Evolutionary conservation across 2,329 filamentous ascomycete genomes (phyloP), one percentile per base, ranked within the genome.

Genomic region (Paecilomyces variotii): DNA sequence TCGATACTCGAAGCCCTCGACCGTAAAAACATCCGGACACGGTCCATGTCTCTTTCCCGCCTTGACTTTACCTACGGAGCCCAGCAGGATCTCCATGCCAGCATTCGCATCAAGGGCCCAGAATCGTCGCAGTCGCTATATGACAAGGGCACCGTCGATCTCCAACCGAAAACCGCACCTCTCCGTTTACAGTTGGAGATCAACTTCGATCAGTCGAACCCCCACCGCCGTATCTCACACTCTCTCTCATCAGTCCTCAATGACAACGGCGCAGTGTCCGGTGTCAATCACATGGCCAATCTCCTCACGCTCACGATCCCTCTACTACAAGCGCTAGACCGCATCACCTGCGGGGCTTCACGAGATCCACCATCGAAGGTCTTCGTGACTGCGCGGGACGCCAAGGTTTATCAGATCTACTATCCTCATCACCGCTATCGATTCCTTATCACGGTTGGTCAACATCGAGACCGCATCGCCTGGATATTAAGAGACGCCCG

Each of bases 151-250:
- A 59, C 68, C 26, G 35, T 60, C 7, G 62, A 63, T 49, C 56
- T 67, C 30, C 51, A 64, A 6, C 67, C 65, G 30, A 66, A 64
- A 52, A 55, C 61, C 10, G 63, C 66, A 53, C 59, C 73, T 32
- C 73, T 70, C 60, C 61, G 58, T 9, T 56, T 71, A 34, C 66
- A 60, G 10, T 60, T 76, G 50, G 66, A 65, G 25, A 70, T 77
- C 49, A 64, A 62, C 14, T 74, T 77, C 57, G 65, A 71, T 59
- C 60, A 59, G 32, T 62, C 66, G 26, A 77, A 71, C 55, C 74
- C 74, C 51, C 74, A 77, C 63, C 71, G 73, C 51, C 72, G 74
- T 28, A 74, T 77, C 54, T 72, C 71, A 61, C 71, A 72, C 54
- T 63, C 74, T n/a, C 64, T 77, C 11, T 69, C 71, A 1, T 66